Conservation (phyloP, 495 filamentous ascomycete species). For the Neohortaea acidophila region DNA sequence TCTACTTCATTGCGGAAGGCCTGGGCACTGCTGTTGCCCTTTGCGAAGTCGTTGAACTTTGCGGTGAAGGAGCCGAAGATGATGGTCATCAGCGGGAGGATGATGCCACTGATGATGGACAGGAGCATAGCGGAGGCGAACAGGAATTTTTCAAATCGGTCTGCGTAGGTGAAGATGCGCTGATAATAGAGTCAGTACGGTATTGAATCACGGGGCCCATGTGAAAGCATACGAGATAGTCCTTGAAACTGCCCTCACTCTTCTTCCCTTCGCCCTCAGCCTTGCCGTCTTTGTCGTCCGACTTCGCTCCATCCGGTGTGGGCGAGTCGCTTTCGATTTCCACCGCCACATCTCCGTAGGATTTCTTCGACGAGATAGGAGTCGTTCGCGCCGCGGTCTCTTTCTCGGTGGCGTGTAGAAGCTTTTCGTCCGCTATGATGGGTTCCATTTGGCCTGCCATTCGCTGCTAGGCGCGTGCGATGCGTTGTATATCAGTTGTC, state of each 20-base stretch:
- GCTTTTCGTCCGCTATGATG: too few relatives aligned
- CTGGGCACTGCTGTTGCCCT: not conserved
- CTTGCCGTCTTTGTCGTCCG: too few relatives aligned
- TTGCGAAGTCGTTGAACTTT: constrained; percentile 10
- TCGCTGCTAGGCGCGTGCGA: too few relatives aligned
- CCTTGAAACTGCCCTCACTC: constrained; percentile 2
- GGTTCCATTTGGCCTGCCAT: too few relatives aligned
- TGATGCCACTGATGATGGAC: constrained; percentile 9
- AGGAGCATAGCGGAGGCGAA: constrained; percentile 9
- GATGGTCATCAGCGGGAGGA: constrained; percentile 19
- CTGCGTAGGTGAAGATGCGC: constrained; percentile 18
- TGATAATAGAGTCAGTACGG: not conserved
- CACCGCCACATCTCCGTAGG: too few relatives aligned
- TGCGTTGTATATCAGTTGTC: too few relatives aligned
- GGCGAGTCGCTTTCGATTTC: too few relatives aligned
- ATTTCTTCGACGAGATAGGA: too few relatives aligned
- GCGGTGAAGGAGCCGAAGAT: constrained; percentile 15
- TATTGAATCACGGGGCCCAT: not conserved
- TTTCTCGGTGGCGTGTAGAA: too few relatives aligned
- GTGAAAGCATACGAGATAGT: constrained; percentile 15
- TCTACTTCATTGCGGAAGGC: constrained; percentile 7
- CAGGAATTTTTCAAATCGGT: constrained; percentile 10
- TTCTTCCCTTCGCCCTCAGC: constrained; percentile 6
- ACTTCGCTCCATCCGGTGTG: too few relatives aligned
- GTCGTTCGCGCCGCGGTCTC: too few relatives aligned